These are phyloP conservation scores for Phylloporus scabripes DNA, from an alignment of 768 basidiomycete species.

Conservation along the genomic window DNA sequence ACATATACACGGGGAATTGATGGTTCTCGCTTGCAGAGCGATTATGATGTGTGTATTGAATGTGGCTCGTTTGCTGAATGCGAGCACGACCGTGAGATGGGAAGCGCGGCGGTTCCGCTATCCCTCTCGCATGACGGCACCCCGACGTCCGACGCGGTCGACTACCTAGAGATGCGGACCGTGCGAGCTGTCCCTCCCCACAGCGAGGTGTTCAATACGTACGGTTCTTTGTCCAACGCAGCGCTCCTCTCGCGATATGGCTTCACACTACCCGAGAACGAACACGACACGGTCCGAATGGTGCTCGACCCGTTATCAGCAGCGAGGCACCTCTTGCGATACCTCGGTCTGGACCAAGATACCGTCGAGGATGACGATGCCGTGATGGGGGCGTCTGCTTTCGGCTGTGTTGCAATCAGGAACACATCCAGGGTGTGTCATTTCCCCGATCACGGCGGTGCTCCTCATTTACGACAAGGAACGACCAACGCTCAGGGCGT, in stretches of 20 bases:
- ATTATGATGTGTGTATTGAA: conserved; percentile 64
- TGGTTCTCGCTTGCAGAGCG: conserved; percentile 42
- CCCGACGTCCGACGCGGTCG: conserved; percentile 21
- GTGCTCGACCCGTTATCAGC: conserved; percentile 21
- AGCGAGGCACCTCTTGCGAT: conserved; percentile 8
- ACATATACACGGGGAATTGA: conserved; percentile 7
- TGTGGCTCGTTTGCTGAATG: conserved; percentile 71
- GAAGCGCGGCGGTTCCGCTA: background rate
- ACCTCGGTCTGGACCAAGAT: conserved; percentile 8
- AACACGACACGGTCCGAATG: conserved; percentile 49
- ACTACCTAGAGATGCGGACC: conserved; percentile 64
- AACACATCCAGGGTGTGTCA: conserved; percentile 23
- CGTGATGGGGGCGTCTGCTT: conserved; percentile 8
- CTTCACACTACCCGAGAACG: conserved; percentile 69
- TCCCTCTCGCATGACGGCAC: conserved; percentile 11
- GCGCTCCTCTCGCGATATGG: conserved; percentile 66
- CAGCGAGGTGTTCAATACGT: conserved; percentile 71
- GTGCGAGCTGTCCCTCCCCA: conserved; percentile 44
- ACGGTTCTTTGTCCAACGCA: conserved; percentile 63
- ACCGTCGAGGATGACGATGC: conserved; percentile 13
- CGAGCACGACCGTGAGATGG: conserved; percentile 48
- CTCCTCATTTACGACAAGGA: conserved; percentile 21
- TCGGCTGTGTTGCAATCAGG: conserved; percentile 16
- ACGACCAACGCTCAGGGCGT: conserved; percentile 18
- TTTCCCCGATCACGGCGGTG: conserved; percentile 23